phyloP scores from a whole-genome alignment of 2,329 filamentous ascomycete species.

The Ceratocystis ficicola region DNA sequence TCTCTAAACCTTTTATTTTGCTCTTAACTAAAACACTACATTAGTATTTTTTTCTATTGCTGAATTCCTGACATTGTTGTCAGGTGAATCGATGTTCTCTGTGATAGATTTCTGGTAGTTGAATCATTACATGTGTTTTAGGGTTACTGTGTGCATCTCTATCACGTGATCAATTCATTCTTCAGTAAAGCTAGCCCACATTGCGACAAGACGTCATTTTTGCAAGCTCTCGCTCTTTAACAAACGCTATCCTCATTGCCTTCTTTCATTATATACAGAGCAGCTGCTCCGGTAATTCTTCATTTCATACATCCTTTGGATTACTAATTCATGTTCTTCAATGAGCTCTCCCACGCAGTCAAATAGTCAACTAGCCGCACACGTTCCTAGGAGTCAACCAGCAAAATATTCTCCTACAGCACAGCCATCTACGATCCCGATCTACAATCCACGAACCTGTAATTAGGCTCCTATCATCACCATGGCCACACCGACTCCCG shows the following conservation, averaged over 20 bases:
- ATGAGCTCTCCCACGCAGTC: background rate
- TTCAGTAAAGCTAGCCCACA: background rate
- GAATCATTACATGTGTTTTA: background rate
- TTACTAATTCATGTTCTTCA: background rate
- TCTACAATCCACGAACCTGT: background rate
- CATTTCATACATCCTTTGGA: background rate
- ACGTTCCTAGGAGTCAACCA: background rate
- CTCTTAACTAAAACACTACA: background rate
- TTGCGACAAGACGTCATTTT: constrained; percentile 3
- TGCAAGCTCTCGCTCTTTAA: background rate
- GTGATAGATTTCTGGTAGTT: background rate
- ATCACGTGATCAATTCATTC: background rate
- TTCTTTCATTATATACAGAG: background rate
- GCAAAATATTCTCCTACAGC: background rate
- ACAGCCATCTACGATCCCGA: background rate
- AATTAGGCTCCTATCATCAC: background rate
- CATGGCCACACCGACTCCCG: constrained; percentile 42
- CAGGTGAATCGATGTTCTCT: no score
- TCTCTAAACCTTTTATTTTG: background rate
- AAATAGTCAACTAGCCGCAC: background rate
- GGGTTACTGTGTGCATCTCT: background rate
- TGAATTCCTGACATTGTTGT: no score
- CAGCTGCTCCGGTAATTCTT: background rate
- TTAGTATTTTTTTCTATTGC: background rate
- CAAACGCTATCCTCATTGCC: background rate